Evolutionary conservation across 495 filamentous ascomycete species (phyloP), one percentile per base, ranked within the genome.

Genomic region (Talaromyces wortmannii): DNA sequence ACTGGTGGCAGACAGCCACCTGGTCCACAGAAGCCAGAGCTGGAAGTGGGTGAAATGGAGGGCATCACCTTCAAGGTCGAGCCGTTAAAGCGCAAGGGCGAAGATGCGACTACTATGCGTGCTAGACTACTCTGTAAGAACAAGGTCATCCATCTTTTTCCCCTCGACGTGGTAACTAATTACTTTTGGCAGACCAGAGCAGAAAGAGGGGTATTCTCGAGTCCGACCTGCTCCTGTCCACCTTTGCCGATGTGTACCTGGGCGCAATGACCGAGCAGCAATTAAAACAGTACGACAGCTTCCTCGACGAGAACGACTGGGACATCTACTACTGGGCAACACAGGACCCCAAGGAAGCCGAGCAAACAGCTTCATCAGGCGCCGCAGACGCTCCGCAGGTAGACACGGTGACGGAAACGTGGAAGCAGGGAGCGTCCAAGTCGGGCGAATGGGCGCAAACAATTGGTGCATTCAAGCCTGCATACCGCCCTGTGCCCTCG

Each of bases 281-380:
- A 63, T 81, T 98, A 53, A 66, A 80, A 56, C 83, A 95, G 69
- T 97, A 92, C 74, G 95, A 97, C 69, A 74, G 79, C 13, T 97
- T 98, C 79, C 83, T 98, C 47, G 94, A 98, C 74, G 94, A 98
- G 70, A 97, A 97, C 67, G 94, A 98, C 71, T 98, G 94, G 94
- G 94, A 98, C 67, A 97, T 98, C 56, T 98, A 98, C 77, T 98
- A 98, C 80, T 98, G 94, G 94, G 90, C 91, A 0, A 98, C 95
- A n/a, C 95, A 98, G 67, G 83, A 88, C 59, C 81, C 88, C 6
- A 79, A 83, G 12, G 65, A 74, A 0, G 66, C 65, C 7, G 70
- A 72, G 50, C 60, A 56, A 10, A 59, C 57, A 31, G 48, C 55
- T 36, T 56, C 67, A 7, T 44, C 66, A 52, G 43, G 55, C 45